Percentiles rank a stretch among this genome's conserved stretches.
Conservation (phyloP, 805 yeast species). For the Candida cerambycidarum region DNA sequence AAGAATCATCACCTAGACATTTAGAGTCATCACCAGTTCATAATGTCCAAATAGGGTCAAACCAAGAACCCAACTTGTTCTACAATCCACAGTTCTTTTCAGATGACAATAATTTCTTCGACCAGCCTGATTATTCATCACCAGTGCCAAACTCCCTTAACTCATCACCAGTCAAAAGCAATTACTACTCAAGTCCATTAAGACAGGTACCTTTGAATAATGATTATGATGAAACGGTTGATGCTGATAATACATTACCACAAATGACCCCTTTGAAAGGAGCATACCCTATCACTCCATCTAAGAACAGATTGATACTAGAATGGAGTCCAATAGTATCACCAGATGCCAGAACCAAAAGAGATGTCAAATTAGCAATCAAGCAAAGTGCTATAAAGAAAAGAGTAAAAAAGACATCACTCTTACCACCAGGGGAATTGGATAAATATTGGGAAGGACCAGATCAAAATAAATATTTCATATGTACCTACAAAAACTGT, state of each 20-base stretch:
- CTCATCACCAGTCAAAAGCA: slow-evolving; percentile 34
- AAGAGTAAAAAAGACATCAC: slow-evolving; percentile 56
- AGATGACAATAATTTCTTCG: slow-evolving; percentile 21
- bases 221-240: slow-evolving; percentile 32
- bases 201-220: slow-evolving; percentile 16
- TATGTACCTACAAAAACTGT: slow-evolving; percentile 76
- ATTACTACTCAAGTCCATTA: slow-evolving; percentile 16
- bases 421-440: slow-evolving; percentile 85
- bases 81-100: slow-evolving; percentile 43
- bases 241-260: slow-evolving; percentile 40
- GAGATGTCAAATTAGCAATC: slow-evolving; percentile 31
- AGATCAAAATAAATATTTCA: slow-evolving; percentile 64
- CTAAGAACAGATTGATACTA: slow-evolving; percentile 28
- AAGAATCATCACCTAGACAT: slow-evolving; percentile 31
- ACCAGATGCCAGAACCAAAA: slow-evolving; percentile 28
- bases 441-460: slow-evolving; percentile 85
- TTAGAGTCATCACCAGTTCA: slow-evolving; percentile 25
- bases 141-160: slow-evolving; percentile 24
- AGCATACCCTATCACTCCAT: slow-evolving; percentile 34
- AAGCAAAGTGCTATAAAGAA: slow-evolving; percentile 48
- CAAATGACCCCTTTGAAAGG: slow-evolving; percentile 40
- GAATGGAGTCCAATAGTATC: slow-evolving; percentile 49
- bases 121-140: slow-evolving; percentile 20
- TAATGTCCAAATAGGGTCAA: slow-evolving; percentile 12
- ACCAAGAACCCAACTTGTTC: slow-evolving; percentile 21